A percentile compares a stretch with the other conserved stretches of the same genome.
Conservation (phyloP, 2,329 filamentous ascomycete species). For the Lasiodiplodia sp. region DNA sequence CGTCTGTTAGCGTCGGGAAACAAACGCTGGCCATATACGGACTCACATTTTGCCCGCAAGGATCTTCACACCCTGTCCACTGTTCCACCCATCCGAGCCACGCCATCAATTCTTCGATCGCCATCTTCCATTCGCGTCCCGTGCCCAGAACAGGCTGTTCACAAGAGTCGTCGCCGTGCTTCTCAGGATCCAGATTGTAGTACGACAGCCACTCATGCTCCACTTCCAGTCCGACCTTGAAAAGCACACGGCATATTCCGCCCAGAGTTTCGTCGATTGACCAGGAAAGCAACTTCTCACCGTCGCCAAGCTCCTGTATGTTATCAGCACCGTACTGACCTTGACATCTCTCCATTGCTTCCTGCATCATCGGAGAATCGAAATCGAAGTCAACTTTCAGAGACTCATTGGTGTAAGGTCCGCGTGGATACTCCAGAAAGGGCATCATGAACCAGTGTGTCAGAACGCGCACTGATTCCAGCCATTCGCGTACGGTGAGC, state of each 20-base stretch:
- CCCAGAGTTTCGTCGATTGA: slow-evolving; percentile 52
- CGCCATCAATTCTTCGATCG: slow-evolving; percentile 54
- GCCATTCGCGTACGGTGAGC: slow-evolving; percentile 25
- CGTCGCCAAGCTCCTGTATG: slow-evolving; percentile 36
- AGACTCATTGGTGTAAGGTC: slow-evolving; percentile 29
- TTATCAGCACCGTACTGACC: slow-evolving; percentile 49
- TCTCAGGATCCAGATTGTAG: slow-evolving; percentile 36
- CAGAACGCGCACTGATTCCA: slow-evolving; percentile 40
- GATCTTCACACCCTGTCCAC: slow-evolving; percentile 51
- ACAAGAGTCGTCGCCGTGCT: not conserved
- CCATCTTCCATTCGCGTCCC: slow-evolving; percentile 40
- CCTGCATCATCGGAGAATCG: slow-evolving; percentile 44
- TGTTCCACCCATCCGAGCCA: slow-evolving; percentile 62
- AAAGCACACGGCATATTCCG: slow-evolving; percentile 51
- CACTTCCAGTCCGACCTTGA: slow-evolving; percentile 53
- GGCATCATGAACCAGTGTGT: slow-evolving; percentile 56
- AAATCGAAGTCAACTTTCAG: slow-evolving; percentile 42
- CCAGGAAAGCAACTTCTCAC: slow-evolving; percentile 49
- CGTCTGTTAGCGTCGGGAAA: slow-evolving; percentile 1
- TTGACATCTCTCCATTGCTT: slow-evolving; percentile 52
- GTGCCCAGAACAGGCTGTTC: not conserved
- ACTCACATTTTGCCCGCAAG: slow-evolving; percentile 49
- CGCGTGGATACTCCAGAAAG: slow-evolving; percentile 55
- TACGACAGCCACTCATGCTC: slow-evolving; percentile 51
- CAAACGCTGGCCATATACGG: not conserved